These are phyloP conservation scores for Solanum paucissectum DNA, from an alignment of 257 asterid species.

Conservation along the genomic window DNA sequence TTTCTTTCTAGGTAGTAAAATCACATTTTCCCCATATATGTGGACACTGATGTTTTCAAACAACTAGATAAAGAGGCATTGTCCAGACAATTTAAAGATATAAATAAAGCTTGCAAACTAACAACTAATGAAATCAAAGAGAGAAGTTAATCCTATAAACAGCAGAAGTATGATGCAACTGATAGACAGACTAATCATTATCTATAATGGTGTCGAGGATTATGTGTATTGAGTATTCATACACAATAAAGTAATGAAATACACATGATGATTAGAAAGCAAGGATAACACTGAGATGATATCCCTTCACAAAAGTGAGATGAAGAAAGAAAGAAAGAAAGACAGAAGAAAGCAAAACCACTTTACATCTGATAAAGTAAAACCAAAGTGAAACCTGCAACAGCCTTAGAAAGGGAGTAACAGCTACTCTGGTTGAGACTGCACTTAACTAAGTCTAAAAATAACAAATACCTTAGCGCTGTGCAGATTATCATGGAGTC, in stretches of 20 bases:
- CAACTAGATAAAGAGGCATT: neutral
- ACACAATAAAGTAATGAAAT: neutral
- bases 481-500: slow-evolving; percentile 21
- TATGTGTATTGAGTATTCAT: neutral
- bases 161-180: neutral
- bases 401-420: neutral
- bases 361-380: neutral
- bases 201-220: neutral
- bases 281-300: neutral
- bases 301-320: neutral
- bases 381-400: neutral
- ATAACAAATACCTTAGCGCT: slow-evolving; percentile 41
- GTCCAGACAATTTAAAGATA: neutral
- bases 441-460: neutral
- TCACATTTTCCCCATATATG: neutral
- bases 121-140: neutral
- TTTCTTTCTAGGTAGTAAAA: neutral
- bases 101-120: neutral
- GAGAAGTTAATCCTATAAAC: neutral
- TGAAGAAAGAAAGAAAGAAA: neutral
- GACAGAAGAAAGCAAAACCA: neutral
- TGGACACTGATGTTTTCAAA: neutral
- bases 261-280: neutral
- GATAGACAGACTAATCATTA: neutral
- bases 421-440: neutral